These are phyloP conservation scores for Alopecurus myosuroides DNA, from an alignment of 176 grass and related monocot species.

Conservation along the genomic window DNA sequence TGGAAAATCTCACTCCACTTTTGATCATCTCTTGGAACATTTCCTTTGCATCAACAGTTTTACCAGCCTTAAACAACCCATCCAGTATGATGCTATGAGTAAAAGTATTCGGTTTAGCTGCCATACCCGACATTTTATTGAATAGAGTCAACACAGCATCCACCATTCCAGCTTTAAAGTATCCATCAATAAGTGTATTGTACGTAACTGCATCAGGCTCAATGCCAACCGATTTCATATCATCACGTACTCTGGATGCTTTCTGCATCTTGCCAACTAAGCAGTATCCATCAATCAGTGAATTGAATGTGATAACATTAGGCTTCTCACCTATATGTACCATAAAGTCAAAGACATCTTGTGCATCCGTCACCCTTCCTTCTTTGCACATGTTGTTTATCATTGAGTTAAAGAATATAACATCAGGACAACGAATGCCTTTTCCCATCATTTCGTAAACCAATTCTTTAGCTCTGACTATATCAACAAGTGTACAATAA, in stretches of 20 bases:
- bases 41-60: neutral
- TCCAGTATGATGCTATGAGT: neutral
- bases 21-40: neutral
- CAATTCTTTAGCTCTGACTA: neutral
- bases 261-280: neutral
- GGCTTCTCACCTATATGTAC: neutral
- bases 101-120: neutral
- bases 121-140: neutral
- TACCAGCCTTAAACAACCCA: neutral
- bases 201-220: neutral
- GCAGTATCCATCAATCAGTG: neutral
- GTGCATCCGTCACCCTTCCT: neutral
- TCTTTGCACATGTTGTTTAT: neutral
- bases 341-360: neutral
- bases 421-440: neutral
- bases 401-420: neutral
- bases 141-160: neutral
- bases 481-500: neutral
- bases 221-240: neutral
- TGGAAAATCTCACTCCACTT: neutral
- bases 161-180: neutral
- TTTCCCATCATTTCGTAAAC: neutral
- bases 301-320: neutral
- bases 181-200: neutral
- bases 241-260: neutral